Evolutionary conservation across 2,329 filamentous ascomycete species (phyloP), one percentile per base, ranked within the genome.

Genomic region (Cryphonectria nitschkei): DNA sequence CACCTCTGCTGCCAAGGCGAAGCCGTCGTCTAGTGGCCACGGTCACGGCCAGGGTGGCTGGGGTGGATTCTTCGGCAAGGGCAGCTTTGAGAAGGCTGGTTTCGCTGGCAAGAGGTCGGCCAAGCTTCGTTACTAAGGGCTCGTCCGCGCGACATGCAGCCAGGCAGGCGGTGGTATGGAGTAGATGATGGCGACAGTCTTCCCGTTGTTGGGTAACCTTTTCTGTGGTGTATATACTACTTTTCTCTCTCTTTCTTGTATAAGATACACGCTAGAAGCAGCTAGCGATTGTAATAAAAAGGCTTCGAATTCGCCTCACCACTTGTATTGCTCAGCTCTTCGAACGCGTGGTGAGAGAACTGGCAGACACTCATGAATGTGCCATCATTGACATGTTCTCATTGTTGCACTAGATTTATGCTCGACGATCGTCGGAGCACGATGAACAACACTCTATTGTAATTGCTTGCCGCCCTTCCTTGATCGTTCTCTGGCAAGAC

Each of bases 11-110:
- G 58, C 60, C 9, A 34, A 54, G 8, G 65, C 68, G 50, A 34
- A 64, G 50, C 58, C 68, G 34, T 58, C 64, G 11, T 34, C 58
- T 22, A 58, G 58, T 26, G 43, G 56, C 22, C 14, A 39, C 50
- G 54, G 69, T 3, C 22, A 39, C 50, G 39, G 65, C 11, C 66
- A 70, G 54, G 54, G 54, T 46, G 65, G 69, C 39, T 63, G 65
- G 50, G 50, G 65, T 16, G 41, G 22, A n/a, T 50, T 13, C 22
- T 60, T 22, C 19, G 65, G 65, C 52, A 58, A 43, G 19, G n/a
- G 50, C 34, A 26, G 54, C 13, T 52, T 19, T n/a, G 37, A 43
- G 26, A 54, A 34, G 46, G 46, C 34, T 26, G 32, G n/a, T 19
- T 29, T 7, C 52, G 39, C 37, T 43, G 29, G 34, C 13, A 56